Conservation (phyloP, 441 rosid species). For the Pelargonium fulgidum region DNA sequence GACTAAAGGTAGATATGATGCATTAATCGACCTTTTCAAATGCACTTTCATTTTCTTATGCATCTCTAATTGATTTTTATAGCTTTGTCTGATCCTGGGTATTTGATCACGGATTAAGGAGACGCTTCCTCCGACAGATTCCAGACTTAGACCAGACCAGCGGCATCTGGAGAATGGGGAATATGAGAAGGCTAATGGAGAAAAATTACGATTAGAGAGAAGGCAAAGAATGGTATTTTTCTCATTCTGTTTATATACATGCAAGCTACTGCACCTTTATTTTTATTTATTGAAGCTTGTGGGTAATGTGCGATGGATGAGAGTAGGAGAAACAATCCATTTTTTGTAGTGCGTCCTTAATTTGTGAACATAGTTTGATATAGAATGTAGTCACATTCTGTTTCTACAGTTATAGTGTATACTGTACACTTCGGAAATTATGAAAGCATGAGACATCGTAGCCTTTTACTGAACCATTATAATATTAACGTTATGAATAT, state of each 20-base stretch:
- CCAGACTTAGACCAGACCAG: slow-evolving; percentile 89
- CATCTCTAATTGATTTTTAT: slow-evolving; percentile 40
- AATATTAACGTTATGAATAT: too few species aligned
- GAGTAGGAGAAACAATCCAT: too few species aligned
- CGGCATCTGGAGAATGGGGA: slow-evolving; percentile 91
- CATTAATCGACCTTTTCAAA: slow-evolving; percentile 17
- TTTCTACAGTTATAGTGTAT: too few species aligned
- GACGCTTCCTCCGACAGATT: slow-evolving; percentile 95
- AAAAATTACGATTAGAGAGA: slow-evolving; percentile 81
- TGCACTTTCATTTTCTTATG: slow-evolving; percentile 29
- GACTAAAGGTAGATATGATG: slow-evolving; percentile 70
- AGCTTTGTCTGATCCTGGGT: slow-evolving; percentile 50
- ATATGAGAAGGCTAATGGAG: slow-evolving; percentile 80
- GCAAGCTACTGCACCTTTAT: background rate
- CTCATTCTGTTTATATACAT: slow-evolving; percentile 14
- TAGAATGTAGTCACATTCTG: too few species aligned
- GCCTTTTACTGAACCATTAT: too few species aligned
- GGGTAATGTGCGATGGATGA: too few species aligned
- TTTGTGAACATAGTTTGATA: too few species aligned
- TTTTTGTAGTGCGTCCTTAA: too few species aligned
- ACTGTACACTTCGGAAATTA: too few species aligned
- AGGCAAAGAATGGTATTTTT: slow-evolving; percentile 83
- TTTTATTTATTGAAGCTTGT: too few species aligned
- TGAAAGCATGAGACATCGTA: too few species aligned
- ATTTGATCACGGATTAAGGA: slow-evolving; percentile 74